A percentile compares a stretch with the other conserved stretches of the same genome.
Evolutionary conservation across 139 green algal species (phyloP).

Genomic region (Chlorella sp.): DNA sequence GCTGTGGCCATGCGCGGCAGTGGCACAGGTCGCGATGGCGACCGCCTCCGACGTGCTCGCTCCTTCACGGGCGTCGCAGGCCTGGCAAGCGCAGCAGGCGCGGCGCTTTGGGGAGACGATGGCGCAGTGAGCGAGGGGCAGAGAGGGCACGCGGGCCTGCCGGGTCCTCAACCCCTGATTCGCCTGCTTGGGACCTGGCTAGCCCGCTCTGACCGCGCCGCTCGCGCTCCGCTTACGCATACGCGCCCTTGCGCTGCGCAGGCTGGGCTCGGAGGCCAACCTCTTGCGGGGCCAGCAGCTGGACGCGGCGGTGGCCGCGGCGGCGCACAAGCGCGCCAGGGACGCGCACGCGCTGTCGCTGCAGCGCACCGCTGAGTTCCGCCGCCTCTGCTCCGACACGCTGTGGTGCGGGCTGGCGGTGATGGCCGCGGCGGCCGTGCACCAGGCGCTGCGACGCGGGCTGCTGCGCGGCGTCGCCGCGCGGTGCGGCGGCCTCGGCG

Average conservation of each 20-base stretch:
- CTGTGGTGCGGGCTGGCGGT: constrained; percentile 29
- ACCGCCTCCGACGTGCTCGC: too few relatives aligned
- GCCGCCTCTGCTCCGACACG: constrained; percentile 23
- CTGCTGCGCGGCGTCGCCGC: background rate
- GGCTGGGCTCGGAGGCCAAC: constrained; percentile 30
- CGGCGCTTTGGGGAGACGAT: constrained; percentile 9
- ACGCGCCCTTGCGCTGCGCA: background rate
- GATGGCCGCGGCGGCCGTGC: constrained; percentile 15
- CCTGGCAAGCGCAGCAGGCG: constrained; percentile 36
- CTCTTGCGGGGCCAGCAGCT: constrained; percentile 10
- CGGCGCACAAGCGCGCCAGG: constrained; percentile 6
- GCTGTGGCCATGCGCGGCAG: too few relatives aligned
- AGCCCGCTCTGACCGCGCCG: background rate
- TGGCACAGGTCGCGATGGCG: too few relatives aligned
- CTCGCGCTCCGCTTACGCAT: too few relatives aligned
- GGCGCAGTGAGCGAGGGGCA: background rate
- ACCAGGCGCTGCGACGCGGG: constrained; percentile 4
- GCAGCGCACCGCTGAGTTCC: constrained; percentile 25
- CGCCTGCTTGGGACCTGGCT: background rate
- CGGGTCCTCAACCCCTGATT: background rate
- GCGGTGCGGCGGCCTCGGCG: background rate
- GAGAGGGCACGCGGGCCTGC: background rate
- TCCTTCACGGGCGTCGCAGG: too few relatives aligned
- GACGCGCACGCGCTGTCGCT: constrained; percentile 12
- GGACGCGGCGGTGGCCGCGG: background rate